These are phyloP conservation scores for Tolypocladium amazonense DNA, from an alignment of 2,329 filamentous ascomycete genomes.

Conservation along the genomic window DNA sequence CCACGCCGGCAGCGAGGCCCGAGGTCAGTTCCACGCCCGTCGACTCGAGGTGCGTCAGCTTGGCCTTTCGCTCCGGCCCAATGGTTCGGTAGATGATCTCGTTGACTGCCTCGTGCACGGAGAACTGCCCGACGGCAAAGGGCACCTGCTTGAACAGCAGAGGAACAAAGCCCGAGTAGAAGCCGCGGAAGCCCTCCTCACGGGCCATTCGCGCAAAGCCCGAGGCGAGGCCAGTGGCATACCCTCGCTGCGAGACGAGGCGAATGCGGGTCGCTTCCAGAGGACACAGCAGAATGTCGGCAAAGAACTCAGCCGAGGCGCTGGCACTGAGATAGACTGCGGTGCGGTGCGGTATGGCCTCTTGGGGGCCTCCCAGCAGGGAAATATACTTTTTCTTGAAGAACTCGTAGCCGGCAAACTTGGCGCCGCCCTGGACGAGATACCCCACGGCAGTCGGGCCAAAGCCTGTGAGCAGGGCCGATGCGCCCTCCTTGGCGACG, in stretches of 20 bases:
- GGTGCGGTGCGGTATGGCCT: constrained; percentile 32
- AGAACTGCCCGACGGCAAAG: constrained; percentile 91
- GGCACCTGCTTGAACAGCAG: constrained; percentile 84
- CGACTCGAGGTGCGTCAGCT: constrained; percentile 58
- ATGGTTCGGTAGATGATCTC: constrained; percentile 62
- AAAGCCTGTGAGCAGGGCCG: constrained; percentile 71
- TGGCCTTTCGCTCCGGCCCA: constrained; percentile 56
- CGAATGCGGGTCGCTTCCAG: constrained; percentile 74
- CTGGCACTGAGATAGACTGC: constrained; percentile 63
- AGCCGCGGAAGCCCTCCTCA: constrained; percentile 67
- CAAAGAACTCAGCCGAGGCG: constrained; percentile 60
- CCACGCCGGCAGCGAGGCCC: constrained; percentile 79
- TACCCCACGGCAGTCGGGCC: constrained; percentile 81
- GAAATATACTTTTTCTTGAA: constrained; percentile 85
- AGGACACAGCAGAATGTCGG: constrained; percentile 77
- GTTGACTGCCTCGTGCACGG: constrained; percentile 81
- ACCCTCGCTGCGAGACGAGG: constrained; percentile 72
- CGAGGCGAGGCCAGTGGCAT: constrained; percentile 58
- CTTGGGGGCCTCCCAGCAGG: constrained; percentile 43
- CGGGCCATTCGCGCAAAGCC: constrained; percentile 68
- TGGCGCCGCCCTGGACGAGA: constrained; percentile 81
- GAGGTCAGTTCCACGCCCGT: constrained; percentile 79
- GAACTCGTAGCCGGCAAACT: constrained; percentile 88
- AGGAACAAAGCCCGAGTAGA: constrained; percentile 86
- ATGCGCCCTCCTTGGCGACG: constrained; percentile 66